These are phyloP conservation scores for Poronia punctata DNA, from an alignment of 495 filamentous ascomycete genomes.

Conservation along the genomic window DNA sequence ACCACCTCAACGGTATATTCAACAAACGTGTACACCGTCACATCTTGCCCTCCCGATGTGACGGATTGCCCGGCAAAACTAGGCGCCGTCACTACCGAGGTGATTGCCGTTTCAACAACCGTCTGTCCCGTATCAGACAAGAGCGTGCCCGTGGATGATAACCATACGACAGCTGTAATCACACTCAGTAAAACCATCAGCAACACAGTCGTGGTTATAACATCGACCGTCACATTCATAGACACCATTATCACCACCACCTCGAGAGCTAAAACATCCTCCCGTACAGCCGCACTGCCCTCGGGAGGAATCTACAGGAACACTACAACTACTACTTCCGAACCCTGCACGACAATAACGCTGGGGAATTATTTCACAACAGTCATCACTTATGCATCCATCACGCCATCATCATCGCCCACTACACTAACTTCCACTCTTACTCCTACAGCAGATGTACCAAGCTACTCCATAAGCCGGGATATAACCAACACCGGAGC, in stretches of 20 bases:
- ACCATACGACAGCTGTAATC: conserved; percentile 34
- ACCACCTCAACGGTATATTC: conserved; percentile 43
- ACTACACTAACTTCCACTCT: conserved; percentile 5
- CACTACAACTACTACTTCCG: too few species aligned
- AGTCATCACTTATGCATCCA: conserved; percentile 18
- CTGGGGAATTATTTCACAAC: conserved; percentile 22
- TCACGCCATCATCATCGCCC: conserved; percentile 8
- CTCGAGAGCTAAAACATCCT: conserved; percentile 5
- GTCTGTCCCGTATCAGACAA: conserved; percentile 20
- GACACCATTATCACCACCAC: conserved; percentile 15
- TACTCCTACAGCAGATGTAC: conserved; percentile 9
- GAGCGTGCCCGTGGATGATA: conserved; percentile 3
- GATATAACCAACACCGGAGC: conserved; percentile 13
- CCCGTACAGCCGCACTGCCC: conserved; percentile 3
- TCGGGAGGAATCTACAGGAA: conserved; percentile 5
- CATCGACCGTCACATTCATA: conserved; percentile 28
- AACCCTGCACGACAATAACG: conserved; percentile 17
- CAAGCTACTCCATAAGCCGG: conserved; percentile 23
- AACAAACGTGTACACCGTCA: conserved; percentile 47
- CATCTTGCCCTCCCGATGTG: conserved; percentile 44
- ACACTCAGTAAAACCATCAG: conserved; percentile 46
- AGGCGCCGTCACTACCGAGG: conserved; percentile 22
- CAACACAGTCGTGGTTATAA: conserved; percentile 46
- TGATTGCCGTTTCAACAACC: conserved; percentile 22
- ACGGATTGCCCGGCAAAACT: conserved; percentile 45